Evolutionary conservation across 257 asterid genomes (phyloP).

Genomic region (Solanum piurae): DNA sequence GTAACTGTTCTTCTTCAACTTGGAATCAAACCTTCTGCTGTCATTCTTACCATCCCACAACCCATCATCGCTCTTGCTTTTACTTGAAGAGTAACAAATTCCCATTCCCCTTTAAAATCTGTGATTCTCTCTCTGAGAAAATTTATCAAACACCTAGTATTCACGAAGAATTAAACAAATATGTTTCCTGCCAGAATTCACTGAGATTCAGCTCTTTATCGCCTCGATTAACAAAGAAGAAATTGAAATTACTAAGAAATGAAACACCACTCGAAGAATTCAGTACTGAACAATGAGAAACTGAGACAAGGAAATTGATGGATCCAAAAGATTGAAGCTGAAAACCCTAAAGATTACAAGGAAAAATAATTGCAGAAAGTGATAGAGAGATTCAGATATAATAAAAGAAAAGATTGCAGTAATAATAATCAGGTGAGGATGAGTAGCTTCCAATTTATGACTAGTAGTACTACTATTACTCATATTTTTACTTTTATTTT

Average conservation of each 20-base stretch:
- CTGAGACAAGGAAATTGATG: neutral
- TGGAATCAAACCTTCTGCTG: conserved; percentile 21
- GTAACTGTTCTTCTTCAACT: conserved; percentile 35
- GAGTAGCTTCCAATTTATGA: neutral
- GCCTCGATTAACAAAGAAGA: neutral
- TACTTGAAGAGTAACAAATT: conserved; percentile 62
- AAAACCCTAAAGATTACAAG: neutral
- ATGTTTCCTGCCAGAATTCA: neutral
- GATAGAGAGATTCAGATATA: neutral
- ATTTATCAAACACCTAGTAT: neutral
- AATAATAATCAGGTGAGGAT: neutral
- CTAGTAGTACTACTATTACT: neutral
- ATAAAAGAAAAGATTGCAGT: neutral
- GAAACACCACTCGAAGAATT: neutral
- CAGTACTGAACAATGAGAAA: neutral
- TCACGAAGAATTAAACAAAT: neutral
- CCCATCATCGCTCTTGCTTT: conserved; percentile 29
- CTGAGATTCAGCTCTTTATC: neutral
- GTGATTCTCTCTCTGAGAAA: neutral
- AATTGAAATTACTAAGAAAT: neutral
- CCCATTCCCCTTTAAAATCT: conserved; percentile 42
- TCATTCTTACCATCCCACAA: conserved; percentile 23
- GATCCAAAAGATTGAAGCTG: neutral
- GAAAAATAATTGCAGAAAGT: neutral
- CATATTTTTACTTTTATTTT: neutral